A percentile compares a stretch with the other conserved stretches of the same genome.
Conservation (phyloP, 306 rosid species). For the Prosopis cineraria region DNA sequence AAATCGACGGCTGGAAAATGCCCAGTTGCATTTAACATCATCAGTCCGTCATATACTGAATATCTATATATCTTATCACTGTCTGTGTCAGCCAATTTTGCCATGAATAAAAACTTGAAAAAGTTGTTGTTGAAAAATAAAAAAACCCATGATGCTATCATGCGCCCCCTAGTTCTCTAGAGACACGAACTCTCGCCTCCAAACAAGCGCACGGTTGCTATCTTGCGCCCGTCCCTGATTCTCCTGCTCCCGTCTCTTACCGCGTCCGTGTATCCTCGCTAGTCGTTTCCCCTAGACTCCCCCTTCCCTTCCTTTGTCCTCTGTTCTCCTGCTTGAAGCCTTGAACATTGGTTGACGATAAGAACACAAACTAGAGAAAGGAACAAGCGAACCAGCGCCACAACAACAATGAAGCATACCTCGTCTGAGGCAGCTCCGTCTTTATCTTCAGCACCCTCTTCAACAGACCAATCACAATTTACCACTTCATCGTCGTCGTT, state of each 20-base stretch:
- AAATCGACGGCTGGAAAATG: background rate
- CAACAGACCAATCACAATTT: constrained; percentile 60
- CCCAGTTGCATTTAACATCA: background rate
- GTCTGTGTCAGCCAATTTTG: background rate
- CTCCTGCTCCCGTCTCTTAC: constrained; percentile 16
- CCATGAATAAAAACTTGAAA: background rate
- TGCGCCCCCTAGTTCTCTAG: constrained; percentile 36
- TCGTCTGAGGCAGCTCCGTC: constrained; percentile 84
- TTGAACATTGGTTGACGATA: background rate
- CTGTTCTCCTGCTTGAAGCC: background rate
- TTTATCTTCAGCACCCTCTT: constrained; percentile 48
- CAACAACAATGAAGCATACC: constrained; percentile 74
- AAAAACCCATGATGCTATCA: constrained; percentile 42
- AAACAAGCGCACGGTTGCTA: constrained; percentile 45
- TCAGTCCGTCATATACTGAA: background rate
- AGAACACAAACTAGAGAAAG: background rate
- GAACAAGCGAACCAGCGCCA: background rate
- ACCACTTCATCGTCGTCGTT: constrained; percentile 50
- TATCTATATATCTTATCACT: background rate
- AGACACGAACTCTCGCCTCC: background rate
- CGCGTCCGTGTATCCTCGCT: background rate
- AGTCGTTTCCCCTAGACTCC: background rate
- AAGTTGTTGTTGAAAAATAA: background rate
- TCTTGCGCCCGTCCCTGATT: constrained; percentile 42
- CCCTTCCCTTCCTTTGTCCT: background rate